Evolutionary conservation across 1,139 yeast species (phyloP), one percentile per base, ranked within the genome.

Genomic region (Arxiozyma slooffiae): DNA sequence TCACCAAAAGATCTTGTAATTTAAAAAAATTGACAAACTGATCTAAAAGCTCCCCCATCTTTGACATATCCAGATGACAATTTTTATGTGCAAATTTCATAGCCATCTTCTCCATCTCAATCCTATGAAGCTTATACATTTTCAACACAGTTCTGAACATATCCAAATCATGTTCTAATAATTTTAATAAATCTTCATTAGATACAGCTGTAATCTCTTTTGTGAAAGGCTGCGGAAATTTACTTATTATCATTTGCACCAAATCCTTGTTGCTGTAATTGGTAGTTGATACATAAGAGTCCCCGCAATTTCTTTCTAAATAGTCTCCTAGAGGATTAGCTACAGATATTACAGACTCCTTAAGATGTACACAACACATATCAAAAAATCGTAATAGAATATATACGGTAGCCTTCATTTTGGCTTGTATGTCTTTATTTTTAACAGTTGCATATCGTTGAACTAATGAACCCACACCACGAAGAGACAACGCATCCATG

Each of bases 341-440:
- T 22, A 62, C 60, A 2, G 62, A 57, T 3, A 57, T 52, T 30
- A 60, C 57, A 36, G 59, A 55, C 44, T 60, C 58, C 37, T 58
- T 60, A 26, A 59, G 41, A 46, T 63, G 59, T 17, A 56, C 52
- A 20, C 59, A 51, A 48, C 62, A 57, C 38, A 62, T 55, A 51
- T 64, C 68, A 41, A 62, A 60, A 50, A 61, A 62, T 41, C 65
- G 53, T 34, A 66, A 52, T n/a, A 66, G 49, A 11, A 65, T 45
- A 47, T 61, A 65, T 6, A 66, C 50, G 8, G 65, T 63, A 17
- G 64, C 66, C 44, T 63, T 65, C 43, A 60, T 30, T 52, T 55
- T 36, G 14, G 46, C 47, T 24, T 37, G 47, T 14, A 38, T 22
- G 37, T 46, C 50, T 30, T 52, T 50, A 38, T 51, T 52, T 41